Base-by-base conservation (phyloP, 2,329 filamentous ascomycete species). In the Calonectria hongkongensis region DNA sequence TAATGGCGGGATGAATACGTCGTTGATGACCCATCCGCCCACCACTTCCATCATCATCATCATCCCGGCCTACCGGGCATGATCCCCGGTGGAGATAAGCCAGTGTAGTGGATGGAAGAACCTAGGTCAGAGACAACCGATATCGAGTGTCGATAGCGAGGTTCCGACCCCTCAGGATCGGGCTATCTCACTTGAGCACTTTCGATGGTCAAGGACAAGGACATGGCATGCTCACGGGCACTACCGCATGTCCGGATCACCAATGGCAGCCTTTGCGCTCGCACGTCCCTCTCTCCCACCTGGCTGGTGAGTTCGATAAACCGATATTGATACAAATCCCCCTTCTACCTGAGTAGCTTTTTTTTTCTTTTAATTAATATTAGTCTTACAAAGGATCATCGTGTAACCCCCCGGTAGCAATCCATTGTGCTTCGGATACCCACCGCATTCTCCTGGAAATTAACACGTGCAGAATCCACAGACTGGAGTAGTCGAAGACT, bases 161-260 rank as follows among this genome's bases (percentile, higher is more conserved):
- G 54, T 62, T 25, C 36, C 36, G 41, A 25, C 67, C 68, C 68
- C 51, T 60, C 68, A 18, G 58, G 58, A 72, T 72, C 70, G 65
- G 54, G 45, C 45, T 50, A 41, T 12, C 43, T 33, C 30, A 60
- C n/a, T 54, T 36, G 45, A 56, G 47, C 13, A 1, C 1, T 21
- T 27, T 41, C 18, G 63, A 54, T 45, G 60, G 63, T 27, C 43
- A 16, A 30, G 30, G 50, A 27, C 68, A 65, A 70, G 48, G 48
- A 58, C 39, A 56, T 56, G 60, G 56, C 28, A 30, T 56, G 48
- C 16, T 51, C 43, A 63, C 66, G 33, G 66, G 45, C 54, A 62
- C 54, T 62, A 45, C 56, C 45, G 33, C 45, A 54, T 63, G 58
- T 63, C 18, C 56, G 66, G 56, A n/a, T 68, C 67, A 39, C 47